These are phyloP conservation scores for Globisporangium spinosum DNA, from an alignment of 352 stramenopile species.

Conservation along the genomic window DNA sequence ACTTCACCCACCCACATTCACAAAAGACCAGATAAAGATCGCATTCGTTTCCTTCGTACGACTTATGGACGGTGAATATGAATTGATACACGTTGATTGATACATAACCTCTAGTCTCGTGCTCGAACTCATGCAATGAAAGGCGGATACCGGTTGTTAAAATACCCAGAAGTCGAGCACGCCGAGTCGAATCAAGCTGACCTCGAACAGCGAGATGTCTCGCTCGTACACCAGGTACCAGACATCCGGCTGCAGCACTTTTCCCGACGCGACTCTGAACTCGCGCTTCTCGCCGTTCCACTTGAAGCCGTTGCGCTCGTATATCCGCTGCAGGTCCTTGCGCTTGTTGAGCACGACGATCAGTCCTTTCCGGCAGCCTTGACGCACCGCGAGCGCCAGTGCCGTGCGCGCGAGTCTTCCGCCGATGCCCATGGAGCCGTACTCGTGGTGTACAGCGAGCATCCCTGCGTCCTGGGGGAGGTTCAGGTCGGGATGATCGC, in stretches of 20 bases:
- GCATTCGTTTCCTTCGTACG: too few species aligned
- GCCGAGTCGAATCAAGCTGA: not conserved
- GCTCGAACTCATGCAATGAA: too few species aligned
- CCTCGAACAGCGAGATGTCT: not conserved
- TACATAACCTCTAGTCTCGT: too few species aligned
- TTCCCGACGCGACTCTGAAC: not conserved
- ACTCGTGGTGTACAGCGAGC: not conserved
- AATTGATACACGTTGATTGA: not conserved
- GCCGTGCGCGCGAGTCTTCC: not conserved
- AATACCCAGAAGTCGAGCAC: not conserved
- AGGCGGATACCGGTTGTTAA: not conserved
- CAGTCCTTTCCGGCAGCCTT: not conserved
- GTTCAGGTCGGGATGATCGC: not conserved
- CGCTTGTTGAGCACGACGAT: not conserved
- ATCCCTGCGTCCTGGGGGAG: not conserved
- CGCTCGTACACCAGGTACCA: not conserved
- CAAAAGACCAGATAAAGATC: not conserved
- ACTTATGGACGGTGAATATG: not conserved
- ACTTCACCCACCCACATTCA: too few species aligned
- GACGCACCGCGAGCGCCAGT: not conserved
- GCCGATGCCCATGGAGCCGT: not conserved
- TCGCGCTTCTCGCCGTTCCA: not conserved
- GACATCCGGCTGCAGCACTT: not conserved
- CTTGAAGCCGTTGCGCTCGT: not conserved
- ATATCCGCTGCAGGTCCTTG: not conserved